A percentile compares a stretch with the other conserved stretches of the same genome.
Evolutionary conservation across 805 yeast genomes (phyloP).

Genomic region (Saccharomycopsis fermentans): DNA sequence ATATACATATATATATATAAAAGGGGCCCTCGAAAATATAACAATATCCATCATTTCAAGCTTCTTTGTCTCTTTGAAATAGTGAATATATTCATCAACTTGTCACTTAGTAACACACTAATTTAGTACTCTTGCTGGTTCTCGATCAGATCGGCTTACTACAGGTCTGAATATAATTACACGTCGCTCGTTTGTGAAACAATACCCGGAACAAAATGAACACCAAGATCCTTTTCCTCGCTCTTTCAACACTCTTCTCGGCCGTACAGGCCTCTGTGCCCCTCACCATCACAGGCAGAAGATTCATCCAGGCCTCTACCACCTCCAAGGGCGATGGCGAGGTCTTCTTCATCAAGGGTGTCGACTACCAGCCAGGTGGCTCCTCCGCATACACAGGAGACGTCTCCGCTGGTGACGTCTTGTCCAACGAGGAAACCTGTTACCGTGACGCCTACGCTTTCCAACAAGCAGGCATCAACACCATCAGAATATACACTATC

Average conservation of each 20-base stretch:
- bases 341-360: slow-evolving; percentile 73
- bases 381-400: slow-evolving; percentile 43
- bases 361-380: slow-evolving; percentile 93
- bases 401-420: slow-evolving; percentile 42
- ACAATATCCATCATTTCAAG: too few relatives aligned
- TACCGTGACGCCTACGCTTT: slow-evolving; percentile 71
- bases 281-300: slow-evolving; percentile 40
- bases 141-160: too few relatives aligned
- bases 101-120: too few relatives aligned
- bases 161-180: too few relatives aligned
- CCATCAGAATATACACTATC: slow-evolving; percentile 72
- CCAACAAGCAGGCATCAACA: slow-evolving; percentile 75
- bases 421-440: slow-evolving; percentile 61
- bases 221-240: background rate
- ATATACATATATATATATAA: too few relatives aligned
- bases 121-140: too few relatives aligned
- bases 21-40: too few relatives aligned
- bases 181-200: too few relatives aligned
- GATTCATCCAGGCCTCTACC: slow-evolving; percentile 48
- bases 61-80: too few relatives aligned
- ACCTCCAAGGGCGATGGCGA: slow-evolving; percentile 36
- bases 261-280: slow-evolving; percentile 29
- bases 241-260: background rate
- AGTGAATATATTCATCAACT: too few relatives aligned
- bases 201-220: background rate